Evolutionary conservation across 176 grass and related monocot genomes (phyloP).

Genomic region (Typha latifolia): DNA sequence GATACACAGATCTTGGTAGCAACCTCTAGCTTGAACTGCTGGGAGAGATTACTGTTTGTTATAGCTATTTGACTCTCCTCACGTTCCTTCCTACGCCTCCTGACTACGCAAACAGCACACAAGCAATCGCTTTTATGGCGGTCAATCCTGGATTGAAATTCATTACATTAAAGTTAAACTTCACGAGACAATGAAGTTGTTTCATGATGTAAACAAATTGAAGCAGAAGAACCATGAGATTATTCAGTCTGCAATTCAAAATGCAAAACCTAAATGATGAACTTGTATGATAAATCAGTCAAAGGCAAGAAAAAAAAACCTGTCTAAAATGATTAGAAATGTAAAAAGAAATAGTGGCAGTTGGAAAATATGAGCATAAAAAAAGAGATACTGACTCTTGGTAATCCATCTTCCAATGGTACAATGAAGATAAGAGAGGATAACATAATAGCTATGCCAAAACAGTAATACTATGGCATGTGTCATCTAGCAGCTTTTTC

Average conservation of each 20-base stretch:
- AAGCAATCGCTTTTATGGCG: slow-evolving; percentile 59
- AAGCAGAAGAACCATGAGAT: not conserved
- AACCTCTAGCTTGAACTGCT: slow-evolving; percentile 45
- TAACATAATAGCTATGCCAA: no score
- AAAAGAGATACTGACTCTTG: no score
- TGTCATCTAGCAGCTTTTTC: no score
- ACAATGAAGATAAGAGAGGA: no score
- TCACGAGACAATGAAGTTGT: not conserved
- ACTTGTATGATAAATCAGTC: no score
- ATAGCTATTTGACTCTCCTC: slow-evolving; percentile 43
- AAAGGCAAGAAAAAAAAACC: no score
- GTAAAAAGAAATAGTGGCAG: no score
- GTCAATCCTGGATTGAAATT: slow-evolving; percentile 51
- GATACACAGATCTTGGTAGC: slow-evolving; percentile 13
- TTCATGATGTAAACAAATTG: not conserved
- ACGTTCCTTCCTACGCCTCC: slow-evolving; percentile 60
- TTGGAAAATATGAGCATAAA: no score
- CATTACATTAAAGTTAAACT: slow-evolving; percentile 19
- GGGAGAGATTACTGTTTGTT: slow-evolving; percentile 29
- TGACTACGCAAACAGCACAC: slow-evolving; percentile 80
- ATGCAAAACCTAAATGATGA: no score
- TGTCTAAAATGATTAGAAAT: no score
- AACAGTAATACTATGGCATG: no score
- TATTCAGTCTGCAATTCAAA: not conserved
- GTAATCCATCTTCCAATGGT: no score